Conservation (phyloP, 768 basidiomycete genomes). For the Clitopilus passeckerianus region DNA sequence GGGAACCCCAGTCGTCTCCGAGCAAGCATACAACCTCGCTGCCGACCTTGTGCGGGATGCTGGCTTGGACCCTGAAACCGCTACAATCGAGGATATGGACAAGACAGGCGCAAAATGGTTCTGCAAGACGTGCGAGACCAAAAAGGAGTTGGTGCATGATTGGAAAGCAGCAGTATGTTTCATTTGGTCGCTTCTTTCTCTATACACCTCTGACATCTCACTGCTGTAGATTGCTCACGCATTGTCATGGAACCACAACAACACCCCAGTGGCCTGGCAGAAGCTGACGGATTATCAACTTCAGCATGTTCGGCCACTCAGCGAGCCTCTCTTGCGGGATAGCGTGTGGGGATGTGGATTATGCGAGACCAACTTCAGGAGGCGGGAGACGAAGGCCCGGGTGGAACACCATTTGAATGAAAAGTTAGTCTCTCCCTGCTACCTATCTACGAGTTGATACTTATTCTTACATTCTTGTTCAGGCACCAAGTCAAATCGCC, state of each 20-base stretch:
- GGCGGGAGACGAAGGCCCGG: no score
- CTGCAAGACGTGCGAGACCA: conserved; percentile 3
- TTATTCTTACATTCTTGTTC: background rate
- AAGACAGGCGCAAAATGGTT: background rate
- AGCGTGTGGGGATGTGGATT: background rate
- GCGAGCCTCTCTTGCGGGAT: background rate
- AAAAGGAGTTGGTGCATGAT: background rate
- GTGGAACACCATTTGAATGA: background rate
- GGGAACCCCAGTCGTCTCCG: background rate
- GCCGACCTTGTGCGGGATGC: conserved; percentile 3
- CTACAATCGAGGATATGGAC: conserved; percentile 9
- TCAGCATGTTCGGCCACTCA: background rate
- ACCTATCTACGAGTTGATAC: background rate
- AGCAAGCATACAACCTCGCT: background rate
- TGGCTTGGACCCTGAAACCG: conserved; percentile 1
- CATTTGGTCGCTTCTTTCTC: background rate
- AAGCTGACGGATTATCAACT: background rate
- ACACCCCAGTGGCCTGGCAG: background rate
- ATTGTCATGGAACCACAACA: background rate
- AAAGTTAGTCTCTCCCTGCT: background rate
- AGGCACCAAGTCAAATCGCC: background rate
- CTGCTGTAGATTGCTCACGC: background rate
- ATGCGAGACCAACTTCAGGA: background rate
- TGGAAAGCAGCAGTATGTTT: conserved; percentile 10
- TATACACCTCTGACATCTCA: background rate